Base-by-base conservation (phyloP, 108 stramenopile species). In the Skeletonema tropicum region DNA sequence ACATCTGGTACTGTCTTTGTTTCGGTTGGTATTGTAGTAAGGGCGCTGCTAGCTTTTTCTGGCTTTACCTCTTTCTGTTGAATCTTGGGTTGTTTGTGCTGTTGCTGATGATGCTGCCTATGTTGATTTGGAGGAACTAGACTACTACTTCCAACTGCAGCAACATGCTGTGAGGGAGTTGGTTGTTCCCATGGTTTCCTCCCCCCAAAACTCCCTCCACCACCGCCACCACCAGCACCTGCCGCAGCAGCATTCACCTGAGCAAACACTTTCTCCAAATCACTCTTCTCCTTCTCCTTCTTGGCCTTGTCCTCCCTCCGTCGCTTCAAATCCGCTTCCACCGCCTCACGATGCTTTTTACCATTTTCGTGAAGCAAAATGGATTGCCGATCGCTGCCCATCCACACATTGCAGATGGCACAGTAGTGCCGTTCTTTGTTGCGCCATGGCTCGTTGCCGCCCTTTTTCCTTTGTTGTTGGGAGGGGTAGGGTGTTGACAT, bases 341-440 rank as follows among this genome's bases (percentile, higher is more conserved):
- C 83, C 35, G 84, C 83, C 75, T 96, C 90, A 38, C 75, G 57
- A 67, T 96, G 94, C 68, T 92, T 96, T 75, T 88, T 90, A 4
- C 94, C 94, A 71, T 96, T 91, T 64, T 96, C 92, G 80, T 96
- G 94, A 21, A 89, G 63, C 23, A 84, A 45, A 57, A 93, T 96
- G 32, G 91, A 90, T 39, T 88, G 89, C 2, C 92, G 89, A 73
- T 96, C 92, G 57, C 71, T 77, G 14, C 86, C 89, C 91, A 92
- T 93, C 94, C 94, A 96, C 0, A 70, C 84, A 62, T 96, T 96
- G 81, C 94, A 96, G 5, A 88, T 70, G 11, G 83, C 73, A 68
- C 94, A 96, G 73, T 93, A 93, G 70, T 96, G 91, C 0, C 94
- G 88, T 61, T 91, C 87, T 6, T 80, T 42, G 67, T 83, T 86